Evolutionary conservation across 768 basidiomycete genomes (phyloP), one percentile per base, ranked within the genome.

Genomic region (Lyophyllum shimeji): DNA sequence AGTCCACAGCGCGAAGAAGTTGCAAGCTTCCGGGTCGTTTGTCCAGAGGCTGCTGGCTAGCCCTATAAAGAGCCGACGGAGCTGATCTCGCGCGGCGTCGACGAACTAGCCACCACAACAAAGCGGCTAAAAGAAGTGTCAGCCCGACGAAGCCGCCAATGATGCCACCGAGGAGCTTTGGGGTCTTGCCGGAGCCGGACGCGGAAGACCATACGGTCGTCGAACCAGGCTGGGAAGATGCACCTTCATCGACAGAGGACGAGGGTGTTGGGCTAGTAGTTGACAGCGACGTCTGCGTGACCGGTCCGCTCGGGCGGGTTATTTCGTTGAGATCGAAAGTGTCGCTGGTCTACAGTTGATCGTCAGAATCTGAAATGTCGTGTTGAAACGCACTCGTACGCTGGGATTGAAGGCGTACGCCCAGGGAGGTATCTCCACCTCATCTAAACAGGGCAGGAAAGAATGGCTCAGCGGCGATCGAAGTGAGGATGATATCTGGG

Each of bases 151-250:
- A 44, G 9, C 69, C 80, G 4, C 71, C 79, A 20, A 79, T 67
- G n/a, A 72, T 71, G 17, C 80, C 81, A 29, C 82, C 83, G 9
- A 74, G 74, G 24, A 84, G 42, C 43, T 46, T 78, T 20, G 31
- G 44, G 4, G 33, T 33, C 17, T 18, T 47, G 18, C 37, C 23
- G 23, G 42, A 23, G 33, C 18, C 42, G 15, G 43, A 53, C 15
- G 27, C 9, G 24, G 51, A 45, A 4, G 51, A 25, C 24, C 11
- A 15, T 11, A 43, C 2, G 15, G 18, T 18, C 25, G 46, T 18
- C 27, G 37, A n/a, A n/a, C n/a, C 31, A 21, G n/a, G 18, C n/a
- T n/a, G 21, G 3, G 9, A 13, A 13, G 6, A 7, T 34, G 12
- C 17, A 39, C 20, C 9, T 27, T 6, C 17, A 25, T 27, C 11